Conservation (phyloP, 768 basidiomycete species). For the Lactarius pseudohatsudake region DNA sequence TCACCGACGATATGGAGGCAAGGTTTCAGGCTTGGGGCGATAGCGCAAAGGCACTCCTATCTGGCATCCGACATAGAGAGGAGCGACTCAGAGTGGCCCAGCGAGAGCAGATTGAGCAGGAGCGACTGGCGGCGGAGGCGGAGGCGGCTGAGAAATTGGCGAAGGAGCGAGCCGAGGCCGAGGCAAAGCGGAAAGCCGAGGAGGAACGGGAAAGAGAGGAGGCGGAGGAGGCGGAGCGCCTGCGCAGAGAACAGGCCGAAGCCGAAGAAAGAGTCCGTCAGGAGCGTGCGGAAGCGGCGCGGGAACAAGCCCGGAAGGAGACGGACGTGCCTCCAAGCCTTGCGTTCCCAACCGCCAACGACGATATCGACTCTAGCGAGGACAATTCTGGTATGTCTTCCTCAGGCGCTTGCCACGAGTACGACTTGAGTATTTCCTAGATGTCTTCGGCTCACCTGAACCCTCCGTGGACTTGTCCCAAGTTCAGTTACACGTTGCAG, state of each 20-base stretch:
- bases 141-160: constrained; percentile 31
- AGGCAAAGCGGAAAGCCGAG: constrained; percentile 27
- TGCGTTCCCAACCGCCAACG: constrained; percentile 8
- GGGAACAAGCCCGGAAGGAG: constrained; percentile 12
- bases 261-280: constrained; percentile 23
- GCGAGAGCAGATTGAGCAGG: constrained; percentile 25
- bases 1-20: constrained; percentile 41
- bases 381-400: constrained; percentile 12
- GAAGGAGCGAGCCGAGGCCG: constrained; percentile 26
- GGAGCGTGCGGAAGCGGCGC: not conserved
- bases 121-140: constrained; percentile 33
- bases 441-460: constrained; percentile 17
- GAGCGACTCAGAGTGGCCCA: constrained; percentile 23
- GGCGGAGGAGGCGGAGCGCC: constrained; percentile 30
- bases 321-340: not conserved
- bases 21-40: constrained; percentile 21
- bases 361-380: constrained; percentile 5
- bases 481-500: constrained; percentile 50
- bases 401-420: not conserved
- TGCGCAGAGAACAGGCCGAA: constrained; percentile 27
- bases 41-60: constrained; percentile 12
- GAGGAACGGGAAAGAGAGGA: constrained; percentile 30
- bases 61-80: constrained; percentile 18
- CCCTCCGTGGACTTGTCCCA: constrained; percentile 40
- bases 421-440: constrained; percentile 8